Conservation (phyloP, 768 basidiomycete species). For the Sistotremastrum niveocremeum region DNA sequence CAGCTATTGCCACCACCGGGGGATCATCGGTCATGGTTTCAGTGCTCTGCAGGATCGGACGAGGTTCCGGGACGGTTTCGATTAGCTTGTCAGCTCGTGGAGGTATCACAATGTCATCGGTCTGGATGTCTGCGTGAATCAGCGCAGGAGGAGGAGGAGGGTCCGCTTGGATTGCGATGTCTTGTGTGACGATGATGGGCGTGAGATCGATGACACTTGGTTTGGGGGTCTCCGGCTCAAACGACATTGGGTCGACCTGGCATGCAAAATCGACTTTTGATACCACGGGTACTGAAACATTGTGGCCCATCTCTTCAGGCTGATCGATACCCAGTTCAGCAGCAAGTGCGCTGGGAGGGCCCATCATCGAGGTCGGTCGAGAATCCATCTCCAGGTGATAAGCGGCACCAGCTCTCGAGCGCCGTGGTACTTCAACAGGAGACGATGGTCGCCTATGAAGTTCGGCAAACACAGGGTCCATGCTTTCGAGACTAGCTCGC, state of each 20-base stretch:
- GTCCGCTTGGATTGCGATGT: constrained; percentile 34
- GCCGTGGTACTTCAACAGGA: constrained; percentile 30
- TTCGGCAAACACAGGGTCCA: constrained; percentile 79
- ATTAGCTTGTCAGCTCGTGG: constrained; percentile 24
- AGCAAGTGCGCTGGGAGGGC: constrained; percentile 58
- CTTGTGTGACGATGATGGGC: constrained; percentile 20
- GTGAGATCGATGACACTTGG: constrained; percentile 30
- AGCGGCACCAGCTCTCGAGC: constrained; percentile 51
- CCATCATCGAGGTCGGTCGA: constrained; percentile 57
- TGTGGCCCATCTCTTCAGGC: constrained; percentile 22
- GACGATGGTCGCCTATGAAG: constrained; percentile 47
- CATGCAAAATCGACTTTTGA: constrained; percentile 50
- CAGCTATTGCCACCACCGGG: too few species aligned
- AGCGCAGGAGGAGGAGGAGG: constrained; percentile 8
- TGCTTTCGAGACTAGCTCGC: constrained; percentile 64
- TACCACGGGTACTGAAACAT: constrained; percentile 20
- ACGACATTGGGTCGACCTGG: constrained; percentile 38
- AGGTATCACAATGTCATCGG: constrained; percentile 14
- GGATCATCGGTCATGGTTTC: too few species aligned
- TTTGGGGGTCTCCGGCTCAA: constrained; percentile 24
- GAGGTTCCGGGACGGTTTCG: constrained; percentile 18
- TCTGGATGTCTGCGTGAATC: constrained; percentile 9
- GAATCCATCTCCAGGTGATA: constrained; percentile 38
- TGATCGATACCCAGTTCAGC: constrained; percentile 38
- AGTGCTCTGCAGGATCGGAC: constrained; percentile 6